A percentile compares a stretch with the other conserved stretches of the same genome.
phyloP scores from a whole-genome alignment of 2,329 filamentous ascomycete genomes.

The Neofusicoccum laricinum region DNA sequence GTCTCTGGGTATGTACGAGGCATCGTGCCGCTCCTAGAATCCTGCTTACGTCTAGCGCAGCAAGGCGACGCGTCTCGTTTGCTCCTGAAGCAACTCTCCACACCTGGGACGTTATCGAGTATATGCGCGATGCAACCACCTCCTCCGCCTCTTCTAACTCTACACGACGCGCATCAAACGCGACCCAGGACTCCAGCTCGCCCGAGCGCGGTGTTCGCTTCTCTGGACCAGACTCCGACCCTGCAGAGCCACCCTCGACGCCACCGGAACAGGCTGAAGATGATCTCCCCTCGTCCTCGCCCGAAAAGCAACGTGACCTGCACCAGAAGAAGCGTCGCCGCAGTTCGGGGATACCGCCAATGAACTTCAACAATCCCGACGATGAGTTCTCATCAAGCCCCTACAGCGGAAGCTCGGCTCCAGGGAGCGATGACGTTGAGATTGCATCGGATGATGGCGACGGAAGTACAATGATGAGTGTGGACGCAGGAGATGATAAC shows the following conservation, averaged over 20 bases:
- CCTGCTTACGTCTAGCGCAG: conserved; percentile 31
- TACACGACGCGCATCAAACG: conserved; percentile 68
- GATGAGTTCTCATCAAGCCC: conserved; percentile 73
- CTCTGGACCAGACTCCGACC: conserved; percentile 41
- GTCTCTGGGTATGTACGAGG: conserved; percentile 61
- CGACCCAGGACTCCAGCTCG: conserved; percentile 38
- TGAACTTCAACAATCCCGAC: conserved; percentile 64
- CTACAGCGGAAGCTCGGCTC: conserved; percentile 56
- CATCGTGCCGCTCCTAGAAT: not conserved
- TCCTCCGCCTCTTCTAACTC: conserved; percentile 70
- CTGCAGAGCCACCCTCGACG: conserved; percentile 60
- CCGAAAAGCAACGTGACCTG: conserved; percentile 63
- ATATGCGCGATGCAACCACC: conserved; percentile 80
- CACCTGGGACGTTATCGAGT: conserved; percentile 93
- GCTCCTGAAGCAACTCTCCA: conserved; percentile 95
- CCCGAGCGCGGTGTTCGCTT: conserved; percentile 20
- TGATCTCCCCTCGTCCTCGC: conserved; percentile 55
- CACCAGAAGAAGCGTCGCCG: conserved; percentile 60
- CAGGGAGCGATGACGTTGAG: conserved; percentile 50
- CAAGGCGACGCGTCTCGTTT: conserved; percentile 92
- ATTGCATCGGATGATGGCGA: conserved; percentile 64
- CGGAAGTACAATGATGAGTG: conserved; percentile 76
- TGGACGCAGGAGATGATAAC: conserved; percentile 68
- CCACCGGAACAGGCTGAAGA: conserved; percentile 61
- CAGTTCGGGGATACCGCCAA: conserved; percentile 64